Evolutionary conservation across 371 early-diverging fungal species (phyloP), one percentile per base, ranked within the genome.

Genomic region (Zopfochytrium polystomum): DNA sequence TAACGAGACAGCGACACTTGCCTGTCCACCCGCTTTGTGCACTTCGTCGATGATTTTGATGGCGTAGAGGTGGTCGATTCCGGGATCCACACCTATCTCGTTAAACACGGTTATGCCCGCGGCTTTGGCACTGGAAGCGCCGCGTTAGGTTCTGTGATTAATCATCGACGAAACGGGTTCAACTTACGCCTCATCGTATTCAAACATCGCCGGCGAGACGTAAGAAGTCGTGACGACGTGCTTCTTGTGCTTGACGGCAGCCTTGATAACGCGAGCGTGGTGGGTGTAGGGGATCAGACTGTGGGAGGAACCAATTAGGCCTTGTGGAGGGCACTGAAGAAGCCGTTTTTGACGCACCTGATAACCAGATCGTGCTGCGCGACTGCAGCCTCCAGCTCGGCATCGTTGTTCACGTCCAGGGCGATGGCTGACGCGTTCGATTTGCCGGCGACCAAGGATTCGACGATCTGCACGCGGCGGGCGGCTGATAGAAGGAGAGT

Each of bases 21-120:
- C n/a, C n/a, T n/a, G n/a, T n/a, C 77, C 76, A n/a, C 66, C 68
- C 20, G 55, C 22, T 18, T 13, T 48, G 31, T 67, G 56, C 49
- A 96, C 91, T 70, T 91, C 88, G 62, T 90, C 86, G 60, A 95
- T 91, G 23, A 87, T 81, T 69, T 89, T 83, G 70, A 89, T 80
- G 60, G 95, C 93, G 33, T 89, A 90, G 74, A 93, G 75, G 72
- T 93, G 93, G 70, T 95, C 95, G n/a, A 5, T 45, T 60, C 96
- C 98, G 3, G 98, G 98, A 74, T 98, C 98, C 54, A 98, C 79
- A 22, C 98, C 98, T 45, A 98, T 93, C 78, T 98, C 98, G 73
- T 96, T 96, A 77, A 98, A 82, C 45, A 97, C 85, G 25, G 87
- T 84, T 15, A 98, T 80, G 23, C 85, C 89, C 11, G 92, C 89